A percentile compares a stretch with the other conserved stretches of the same genome.
Evolutionary conservation across 2,329 filamentous ascomycete species (phyloP).

Genomic region (Orbilia quercus): DNA sequence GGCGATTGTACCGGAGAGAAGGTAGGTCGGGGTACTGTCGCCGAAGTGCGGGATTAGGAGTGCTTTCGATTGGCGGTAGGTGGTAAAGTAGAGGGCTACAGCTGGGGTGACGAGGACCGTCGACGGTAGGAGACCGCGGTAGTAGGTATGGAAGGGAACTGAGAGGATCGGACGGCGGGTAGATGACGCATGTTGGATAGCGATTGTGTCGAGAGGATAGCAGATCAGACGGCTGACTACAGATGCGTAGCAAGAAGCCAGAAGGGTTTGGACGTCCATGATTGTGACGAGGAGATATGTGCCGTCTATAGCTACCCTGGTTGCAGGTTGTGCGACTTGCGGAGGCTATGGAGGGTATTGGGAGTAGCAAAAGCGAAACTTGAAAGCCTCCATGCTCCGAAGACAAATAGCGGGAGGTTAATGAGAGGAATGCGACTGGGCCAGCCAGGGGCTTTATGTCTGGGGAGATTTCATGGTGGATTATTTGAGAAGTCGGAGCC

Average conservation of each 20-base stretch:
- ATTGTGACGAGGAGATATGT: neutral
- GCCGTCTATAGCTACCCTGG: neutral
- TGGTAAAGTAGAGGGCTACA: slow-evolving; percentile 46
- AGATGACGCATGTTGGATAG: slow-evolving; percentile 54
- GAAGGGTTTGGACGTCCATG: slow-evolving; percentile 53
- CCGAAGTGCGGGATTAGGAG: slow-evolving; percentile 44
- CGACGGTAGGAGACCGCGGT: slow-evolving; percentile 51
- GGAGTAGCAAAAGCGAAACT: slow-evolving; percentile 3
- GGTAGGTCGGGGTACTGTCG: slow-evolving; percentile 47
- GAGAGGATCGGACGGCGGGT: slow-evolving; percentile 51
- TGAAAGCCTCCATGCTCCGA: slow-evolving; percentile 32
- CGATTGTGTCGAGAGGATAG: slow-evolving; percentile 56
- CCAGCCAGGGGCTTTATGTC: neutral
- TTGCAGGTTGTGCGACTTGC: neutral
- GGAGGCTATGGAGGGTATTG: slow-evolving; percentile 38
- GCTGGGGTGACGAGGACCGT: slow-evolving; percentile 46
- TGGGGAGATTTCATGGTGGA: slow-evolving; percentile 11
- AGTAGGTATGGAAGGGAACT: slow-evolving; percentile 43
- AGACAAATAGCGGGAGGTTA: neutral
- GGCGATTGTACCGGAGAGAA: slow-evolving; percentile 39
- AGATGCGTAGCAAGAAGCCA: slow-evolving; percentile 45
- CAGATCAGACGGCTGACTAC: slow-evolving; percentile 46
- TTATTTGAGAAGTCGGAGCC: slow-evolving; percentile 24
- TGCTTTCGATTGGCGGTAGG: slow-evolving; percentile 50
- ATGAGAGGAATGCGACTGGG: slow-evolving; percentile 9